phyloP scores from a whole-genome alignment of 257 asterid genomes.

The Solanum chilense region DNA sequence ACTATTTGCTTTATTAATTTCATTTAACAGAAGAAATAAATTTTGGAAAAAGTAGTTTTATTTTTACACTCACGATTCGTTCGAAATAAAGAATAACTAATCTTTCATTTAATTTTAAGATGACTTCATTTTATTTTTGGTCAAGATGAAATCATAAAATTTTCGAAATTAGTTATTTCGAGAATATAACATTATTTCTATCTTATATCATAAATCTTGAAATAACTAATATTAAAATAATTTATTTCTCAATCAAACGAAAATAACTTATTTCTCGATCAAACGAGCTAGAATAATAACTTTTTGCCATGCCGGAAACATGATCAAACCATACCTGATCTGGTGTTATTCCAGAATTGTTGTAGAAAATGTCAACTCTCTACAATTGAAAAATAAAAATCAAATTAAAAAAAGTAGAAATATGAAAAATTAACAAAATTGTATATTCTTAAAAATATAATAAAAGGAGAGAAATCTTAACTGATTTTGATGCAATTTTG shows the following conservation, averaged over 20 bases:
- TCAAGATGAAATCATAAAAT: too few species aligned
- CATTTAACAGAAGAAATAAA: not conserved
- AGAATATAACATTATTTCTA: rapidly evolving
- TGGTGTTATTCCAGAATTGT: slow-evolving; percentile 60
- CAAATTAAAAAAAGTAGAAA: not conserved
- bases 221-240: too few species aligned
- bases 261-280: not conserved
- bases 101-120: too few species aligned
- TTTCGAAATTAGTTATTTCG: too few species aligned
- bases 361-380: slow-evolving; percentile 73
- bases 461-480: slow-evolving; percentile 17
- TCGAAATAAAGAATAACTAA: too few species aligned
- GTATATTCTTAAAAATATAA: not conserved
- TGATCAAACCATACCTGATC: slow-evolving; percentile 40
- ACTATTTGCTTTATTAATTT: not conserved
- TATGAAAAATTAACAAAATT: not conserved
- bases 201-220: rapidly evolving
- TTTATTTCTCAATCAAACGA: too few species aligned
- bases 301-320: not conserved
- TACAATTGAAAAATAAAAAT: slow-evolving; percentile 7
- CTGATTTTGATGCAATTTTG: slow-evolving; percentile 67
- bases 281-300: not conserved
- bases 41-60: not conserved
- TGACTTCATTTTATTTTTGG: not conserved
- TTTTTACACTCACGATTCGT: too few species aligned